These are phyloP conservation scores for Apophysomyces ossiformis DNA, from an alignment of 371 early-diverging fungal genomes.

Conservation along the genomic window DNA sequence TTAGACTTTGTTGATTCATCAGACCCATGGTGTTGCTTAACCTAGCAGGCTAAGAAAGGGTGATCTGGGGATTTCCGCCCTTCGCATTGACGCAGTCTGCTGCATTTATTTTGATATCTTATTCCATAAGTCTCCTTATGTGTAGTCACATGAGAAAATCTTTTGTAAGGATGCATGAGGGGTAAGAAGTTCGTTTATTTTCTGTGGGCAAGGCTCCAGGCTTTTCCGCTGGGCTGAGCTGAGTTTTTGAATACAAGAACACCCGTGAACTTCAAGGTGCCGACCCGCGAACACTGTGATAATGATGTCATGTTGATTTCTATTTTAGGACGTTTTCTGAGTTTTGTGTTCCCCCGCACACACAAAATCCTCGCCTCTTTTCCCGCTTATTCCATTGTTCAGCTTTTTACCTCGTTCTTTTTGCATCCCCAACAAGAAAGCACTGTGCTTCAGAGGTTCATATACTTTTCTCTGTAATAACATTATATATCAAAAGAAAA, in stretches of 20 bases:
- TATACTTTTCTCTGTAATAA: background rate
- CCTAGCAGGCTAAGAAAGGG: no score
- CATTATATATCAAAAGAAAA: slow-evolving; percentile 7
- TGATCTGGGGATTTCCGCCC: no score
- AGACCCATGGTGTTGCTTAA: no score
- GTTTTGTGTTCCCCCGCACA: slow-evolving; percentile 7
- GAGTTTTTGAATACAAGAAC: background rate
- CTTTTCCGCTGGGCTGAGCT: no score
- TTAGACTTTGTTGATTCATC: no score
- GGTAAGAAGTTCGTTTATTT: background rate
- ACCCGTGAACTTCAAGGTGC: background rate
- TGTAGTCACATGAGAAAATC: no score
- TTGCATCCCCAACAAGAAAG: background rate
- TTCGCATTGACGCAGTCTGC: no score
- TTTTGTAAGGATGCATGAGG: background rate
- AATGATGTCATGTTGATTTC: slow-evolving; percentile 6
- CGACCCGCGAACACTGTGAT: background rate
- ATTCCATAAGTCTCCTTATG: no score
- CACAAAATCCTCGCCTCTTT: slow-evolving; percentile 7
- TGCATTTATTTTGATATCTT: no score
- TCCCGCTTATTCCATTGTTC: slow-evolving; percentile 5
- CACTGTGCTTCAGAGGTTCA: background rate
- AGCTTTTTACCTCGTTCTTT: background rate
- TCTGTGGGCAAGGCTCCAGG: no score
- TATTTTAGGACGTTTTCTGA: background rate